Percentiles rank a stretch among this genome's conserved stretches.
Conservation (phyloP, 352 stramenopile species). For the Phytopythium mirpurense region DNA sequence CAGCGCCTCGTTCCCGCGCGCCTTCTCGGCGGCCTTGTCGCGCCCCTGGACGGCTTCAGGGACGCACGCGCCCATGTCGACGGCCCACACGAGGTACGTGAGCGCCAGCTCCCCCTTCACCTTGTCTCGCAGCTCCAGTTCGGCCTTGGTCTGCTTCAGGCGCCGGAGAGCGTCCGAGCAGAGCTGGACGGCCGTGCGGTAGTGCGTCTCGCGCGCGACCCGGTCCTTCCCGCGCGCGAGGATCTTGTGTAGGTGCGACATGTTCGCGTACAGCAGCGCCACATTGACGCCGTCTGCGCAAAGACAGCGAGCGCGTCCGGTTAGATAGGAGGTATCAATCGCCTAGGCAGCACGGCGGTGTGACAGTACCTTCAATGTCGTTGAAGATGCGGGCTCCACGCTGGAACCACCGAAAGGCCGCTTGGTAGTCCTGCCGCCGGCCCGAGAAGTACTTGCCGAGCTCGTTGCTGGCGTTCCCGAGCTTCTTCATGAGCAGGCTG, state of each 20-base stretch:
- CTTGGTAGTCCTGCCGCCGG: slow-evolving; percentile 30
- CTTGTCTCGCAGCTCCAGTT: slow-evolving; percentile 52
- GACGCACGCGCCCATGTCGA: slow-evolving; percentile 29
- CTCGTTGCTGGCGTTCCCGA: slow-evolving; percentile 84
- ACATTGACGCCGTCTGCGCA: slow-evolving; percentile 67
- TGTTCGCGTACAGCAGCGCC: slow-evolving; percentile 71
- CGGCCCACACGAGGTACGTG: slow-evolving; percentile 78
- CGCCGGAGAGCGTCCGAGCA: slow-evolving; percentile 57
- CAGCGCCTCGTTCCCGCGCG: slow-evolving; percentile 36
- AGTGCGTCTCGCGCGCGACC: slow-evolving; percentile 42
- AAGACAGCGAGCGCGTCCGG: background rate
- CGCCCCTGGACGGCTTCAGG: background rate
- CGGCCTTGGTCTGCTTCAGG: slow-evolving; percentile 66
- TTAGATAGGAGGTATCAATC: too few relatives aligned
- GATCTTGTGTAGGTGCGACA: slow-evolving; percentile 84
- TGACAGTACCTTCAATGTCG: slow-evolving; percentile 81
- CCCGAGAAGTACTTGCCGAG: slow-evolving; percentile 68
- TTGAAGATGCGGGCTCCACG: slow-evolving; percentile 72
- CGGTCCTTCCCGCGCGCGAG: slow-evolving; percentile 50
- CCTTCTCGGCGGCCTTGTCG: background rate
- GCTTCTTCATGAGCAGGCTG: slow-evolving; percentile 83
- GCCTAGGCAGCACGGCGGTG: too few relatives aligned
- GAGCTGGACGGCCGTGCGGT: slow-evolving; percentile 51
- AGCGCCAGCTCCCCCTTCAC: slow-evolving; percentile 79
- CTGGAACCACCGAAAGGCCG: slow-evolving; percentile 76